Base-by-base conservation (phyloP, 352 stramenopile genomes). In the Achlya hypogyna region DNA sequence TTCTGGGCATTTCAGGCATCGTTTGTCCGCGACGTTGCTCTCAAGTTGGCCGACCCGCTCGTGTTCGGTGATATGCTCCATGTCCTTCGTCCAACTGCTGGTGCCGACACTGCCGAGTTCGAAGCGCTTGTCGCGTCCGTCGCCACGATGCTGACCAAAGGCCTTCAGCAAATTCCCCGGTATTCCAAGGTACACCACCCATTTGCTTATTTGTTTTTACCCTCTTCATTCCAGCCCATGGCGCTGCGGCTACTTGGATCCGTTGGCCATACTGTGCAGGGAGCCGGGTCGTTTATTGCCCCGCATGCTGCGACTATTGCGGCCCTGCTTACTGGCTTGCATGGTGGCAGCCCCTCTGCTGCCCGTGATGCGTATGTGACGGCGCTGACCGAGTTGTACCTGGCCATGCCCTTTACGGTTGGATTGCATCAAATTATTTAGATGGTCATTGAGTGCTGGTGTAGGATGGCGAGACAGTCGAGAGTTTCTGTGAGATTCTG, bases 11-110 rank as follows among this genome's bases (percentile, higher is more conserved):
- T 63, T 12, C 25, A 63, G 25, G n/a, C n/a, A n/a, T 29, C 16
- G 10, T 63, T 63, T 49, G 14, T 63, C 6, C 53, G 35, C 6
- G 25, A 34, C n/a, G 53, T 63, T 5, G 53, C 25, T 18, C 20
- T 63, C 18, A 63, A 63, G 32, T 8, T 49, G 4, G 53, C 53
- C 14, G 53, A 63, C 18, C 53, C 53, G 25, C 53, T 63, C 29
- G n/a, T 63, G 29, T 63, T 63, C 49, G 53, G 53, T 25, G 32
- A 63, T 25, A 23, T 51, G 22, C 32, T 63, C 18, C 29, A 29
- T 27, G 53, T 47, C 5, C 25, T 63, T 22, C 53, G 31, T 23
- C 53, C 53, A 23, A 14, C n/a, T 9, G 16, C 5, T 5, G 20
- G 25, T 22, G 28, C 18, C 52, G 25, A 60, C 9, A 3, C 10